Percentiles rank a stretch among this genome's conserved stretches.
Evolutionary conservation across 2,329 filamentous ascomycete genomes (phyloP).

Genomic region (Beauveria caledonica): DNA sequence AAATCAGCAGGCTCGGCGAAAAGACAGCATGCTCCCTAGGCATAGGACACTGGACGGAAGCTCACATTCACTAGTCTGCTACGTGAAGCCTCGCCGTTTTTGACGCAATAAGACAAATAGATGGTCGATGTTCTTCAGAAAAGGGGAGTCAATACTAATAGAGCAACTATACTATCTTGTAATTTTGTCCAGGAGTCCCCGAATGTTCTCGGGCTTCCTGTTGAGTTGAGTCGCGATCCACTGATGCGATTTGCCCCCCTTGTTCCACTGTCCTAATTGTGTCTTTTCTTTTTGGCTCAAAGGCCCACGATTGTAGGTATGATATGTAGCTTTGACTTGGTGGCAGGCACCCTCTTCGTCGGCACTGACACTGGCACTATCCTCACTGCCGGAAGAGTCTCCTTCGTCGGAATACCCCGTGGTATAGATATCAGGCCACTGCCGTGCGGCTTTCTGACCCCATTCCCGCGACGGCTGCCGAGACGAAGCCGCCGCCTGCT

Average conservation of each 20-base stretch:
- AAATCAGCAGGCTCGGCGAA: too few relatives aligned
- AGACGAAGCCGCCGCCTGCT: background rate
- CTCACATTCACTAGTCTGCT: background rate
- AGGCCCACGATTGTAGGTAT: background rate
- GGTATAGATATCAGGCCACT: background rate
- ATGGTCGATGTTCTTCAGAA: too few relatives aligned
- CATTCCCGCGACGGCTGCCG: background rate
- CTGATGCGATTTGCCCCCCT: background rate
- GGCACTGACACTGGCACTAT: background rate
- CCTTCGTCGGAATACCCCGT: background rate
- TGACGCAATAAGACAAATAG: too few relatives aligned
- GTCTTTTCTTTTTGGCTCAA: background rate
- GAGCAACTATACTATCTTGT: background rate
- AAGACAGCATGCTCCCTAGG: too few relatives aligned
- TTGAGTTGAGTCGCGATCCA: background rate
- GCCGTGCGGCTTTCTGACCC: background rate
- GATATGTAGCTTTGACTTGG: background rate
- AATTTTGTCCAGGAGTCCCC: background rate
- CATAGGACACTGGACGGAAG: too few relatives aligned
- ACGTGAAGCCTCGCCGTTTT: background rate
- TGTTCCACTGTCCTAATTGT: background rate
- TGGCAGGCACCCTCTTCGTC: background rate
- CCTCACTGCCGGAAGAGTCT: background rate
- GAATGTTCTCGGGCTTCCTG: background rate
- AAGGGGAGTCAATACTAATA: background rate